Base-by-base conservation (phyloP, 2,329 filamentous ascomycete species). In the Fusarium tricinctum region DNA sequence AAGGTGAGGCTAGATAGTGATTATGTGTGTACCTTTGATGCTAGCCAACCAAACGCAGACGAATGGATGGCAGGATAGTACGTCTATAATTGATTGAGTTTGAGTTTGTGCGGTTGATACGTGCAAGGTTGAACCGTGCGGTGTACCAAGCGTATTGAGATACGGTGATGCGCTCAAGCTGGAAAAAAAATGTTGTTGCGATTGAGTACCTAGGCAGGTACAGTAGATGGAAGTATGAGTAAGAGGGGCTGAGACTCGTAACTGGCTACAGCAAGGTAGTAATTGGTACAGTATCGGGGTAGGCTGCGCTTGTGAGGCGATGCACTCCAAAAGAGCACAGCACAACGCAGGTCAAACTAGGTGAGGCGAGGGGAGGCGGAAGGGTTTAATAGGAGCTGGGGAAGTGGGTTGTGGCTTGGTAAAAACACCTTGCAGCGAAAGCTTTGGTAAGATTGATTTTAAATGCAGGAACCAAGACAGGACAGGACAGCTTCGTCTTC, bases 21-120 rank as follows among this genome's bases (percentile, higher is more conserved):
- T 38, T 44, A 52, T 72, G 60, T 66, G 69, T 66, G 69, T 74
- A 74, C 72, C 72, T 74, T 58, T 49, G 63, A 57, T 62, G 58
- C 53, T 40, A 53, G 59, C 67, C 69, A 63, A 73, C 69, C 71
- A 72, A 59, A 63, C 59, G 59, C 44, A 58, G 39, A 60, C 40
- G 69, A 60, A 58, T 47, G 53, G 49, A 57, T 53, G 69, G 61
- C 38, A 53, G 59, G 56, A 50, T 51, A 66, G 53, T 35, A 58
- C 19, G 20, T 32, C 51, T 65, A 47, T 26, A 49, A 40, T 39
- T 42, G 44, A 57, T 55, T 52, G 57, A 52, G 44, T 54, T 59
- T 70, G 59, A 23, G 23, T 23, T 23, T 23, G 23, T 53, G 43
- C 58, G 55, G 33, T 47, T 61, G 63, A 47, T 60, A 55, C 47